Base-by-base conservation (phyloP, 1,284 basidiomycete genomes). In the Rhodotorula mucilaginosa region DNA sequence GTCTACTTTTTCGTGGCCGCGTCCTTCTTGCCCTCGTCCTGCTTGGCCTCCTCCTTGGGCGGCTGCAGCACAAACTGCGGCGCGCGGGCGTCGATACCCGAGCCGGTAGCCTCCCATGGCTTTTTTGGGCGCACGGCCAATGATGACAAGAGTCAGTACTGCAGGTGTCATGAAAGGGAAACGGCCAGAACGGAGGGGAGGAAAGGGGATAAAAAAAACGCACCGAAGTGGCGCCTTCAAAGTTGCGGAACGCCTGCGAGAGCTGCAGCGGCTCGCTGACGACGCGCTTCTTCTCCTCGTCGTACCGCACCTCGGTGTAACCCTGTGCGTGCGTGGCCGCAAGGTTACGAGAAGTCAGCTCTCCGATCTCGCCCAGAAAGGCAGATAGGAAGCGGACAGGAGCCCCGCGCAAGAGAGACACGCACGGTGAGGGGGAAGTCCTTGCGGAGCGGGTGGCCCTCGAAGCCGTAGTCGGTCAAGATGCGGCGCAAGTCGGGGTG, bases 401-500 rank as follows among this genome's bases (percentile, higher is more conserved):
- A 21, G 48, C 21, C 21, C 5, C 48, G 48, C 29, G 26, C 2
- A 15, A 46, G 8, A 23, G 44, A 44, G 15, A 7, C 21, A 26
- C 26, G 61, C 61, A 92, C 92, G 6, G 93, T 97, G 76, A 99
- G 83, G 26, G 95, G 96, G 87, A 98, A 99, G 82, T 99, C 96
- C 82, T 99, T 99, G 76, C 97, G 88, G 71, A 99, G 83, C 19
- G 96, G 96, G 81, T 99, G 94, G 39, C 97, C 97, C 83, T 99
- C 97, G 81, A 99, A 99, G 66, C 93, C 96, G 81, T 99, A 99
- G 83, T 99, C 97, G 63, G 97, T 99, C 79, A 99, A 85, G 82
- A 99, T 96, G 71, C 97, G 90, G 75, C 96, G 91, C 89, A 99
- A 86, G 82, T 99, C 97, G 21, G 96, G 97, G 83, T 99, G 97